Percentiles rank a stretch among this genome's conserved stretches.
phyloP scores from a whole-genome alignment of 2,329 filamentous ascomycete genomes.

The Cladosporium sp. region DNA sequence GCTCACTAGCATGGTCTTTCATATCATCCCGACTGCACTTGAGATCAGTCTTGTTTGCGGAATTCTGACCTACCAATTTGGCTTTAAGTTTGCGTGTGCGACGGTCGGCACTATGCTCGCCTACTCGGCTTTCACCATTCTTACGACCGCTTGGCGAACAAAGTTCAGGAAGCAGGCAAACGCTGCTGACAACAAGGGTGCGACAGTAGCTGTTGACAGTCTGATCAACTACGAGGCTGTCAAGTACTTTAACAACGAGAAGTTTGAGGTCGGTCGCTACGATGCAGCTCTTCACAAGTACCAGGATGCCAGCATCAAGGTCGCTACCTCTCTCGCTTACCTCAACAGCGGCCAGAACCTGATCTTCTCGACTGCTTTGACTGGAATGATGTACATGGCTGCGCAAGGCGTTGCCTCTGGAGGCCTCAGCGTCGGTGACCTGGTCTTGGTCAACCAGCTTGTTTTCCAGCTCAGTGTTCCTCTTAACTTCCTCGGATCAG shows the following conservation, averaged over 20 bases:
- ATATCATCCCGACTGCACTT: conserved; percentile 87
- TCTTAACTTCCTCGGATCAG: conserved; percentile 95
- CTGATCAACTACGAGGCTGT: conserved; percentile 99
- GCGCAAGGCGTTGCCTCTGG: conserved; percentile 84
- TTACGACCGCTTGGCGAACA: conserved; percentile 94
- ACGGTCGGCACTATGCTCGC: conserved; percentile 88
- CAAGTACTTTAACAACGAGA: conserved; percentile 99
- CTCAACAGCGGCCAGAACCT: conserved; percentile 95
- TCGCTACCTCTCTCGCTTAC: conserved; percentile 87
- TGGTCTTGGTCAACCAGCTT: conserved; percentile 98
- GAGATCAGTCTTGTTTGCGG: conserved; percentile 96
- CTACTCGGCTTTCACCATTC: conserved; percentile 95
- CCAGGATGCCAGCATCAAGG: conserved; percentile 93
- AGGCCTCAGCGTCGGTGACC: conserved; percentile 82
- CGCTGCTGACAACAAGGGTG: conserved; percentile 91
- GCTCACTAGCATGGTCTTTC: conserved; percentile 97
- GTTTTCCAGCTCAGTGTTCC: conserved; percentile 97
- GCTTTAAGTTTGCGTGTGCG: conserved; percentile 85
- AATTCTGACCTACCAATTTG: conserved; percentile 95
- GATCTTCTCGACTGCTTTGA: conserved; percentile 92
- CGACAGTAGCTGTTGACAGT: conserved; percentile 92
- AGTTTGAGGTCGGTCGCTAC: conserved; percentile 87
- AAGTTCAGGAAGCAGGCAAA: conserved; percentile 95
- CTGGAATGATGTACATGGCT: conserved; percentile 97
- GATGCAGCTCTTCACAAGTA: conserved; percentile 83